Percentiles rank a stretch among this genome's conserved stretches.
Conservation (phyloP, 306 rosid species). For the Leucaena leucocephala region DNA sequence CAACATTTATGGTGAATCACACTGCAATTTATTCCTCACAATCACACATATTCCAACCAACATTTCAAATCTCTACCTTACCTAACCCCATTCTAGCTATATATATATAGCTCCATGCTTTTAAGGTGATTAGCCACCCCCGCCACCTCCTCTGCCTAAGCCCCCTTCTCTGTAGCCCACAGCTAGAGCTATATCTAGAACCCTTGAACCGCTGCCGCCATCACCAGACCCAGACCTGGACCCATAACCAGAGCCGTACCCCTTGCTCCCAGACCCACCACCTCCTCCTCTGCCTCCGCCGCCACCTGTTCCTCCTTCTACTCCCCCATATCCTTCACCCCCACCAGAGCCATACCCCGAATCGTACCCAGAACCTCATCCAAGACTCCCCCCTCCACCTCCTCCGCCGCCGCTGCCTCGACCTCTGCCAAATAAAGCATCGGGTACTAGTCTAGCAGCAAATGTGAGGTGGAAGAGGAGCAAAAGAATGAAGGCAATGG, state of each 20-base stretch:
- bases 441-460: constrained; percentile 42
- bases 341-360: constrained; percentile 5
- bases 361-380: not conserved
- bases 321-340: not conserved
- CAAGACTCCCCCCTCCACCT: not conserved
- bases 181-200: constrained; percentile 42
- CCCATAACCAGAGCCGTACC: not conserved
- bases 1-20: constrained; percentile 5
- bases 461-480: constrained; percentile 50
- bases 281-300: not conserved
- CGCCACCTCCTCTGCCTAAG: constrained; percentile 18
- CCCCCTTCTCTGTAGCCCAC: constrained; percentile 6
- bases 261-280: not conserved
- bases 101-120: too few relatives aligned
- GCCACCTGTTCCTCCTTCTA: not conserved
- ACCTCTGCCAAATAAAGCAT: not conserved
- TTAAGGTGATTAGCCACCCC: constrained; percentile 24
- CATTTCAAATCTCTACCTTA: not conserved
- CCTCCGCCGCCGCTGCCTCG: not conserved
- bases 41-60: not conserved
- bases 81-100: too few relatives aligned
- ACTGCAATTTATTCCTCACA: constrained; percentile 35
- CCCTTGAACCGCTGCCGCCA: constrained; percentile 40
- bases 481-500: constrained; percentile 48
- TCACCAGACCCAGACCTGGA: constrained; percentile 7